Evolutionary conservation across 768 basidiomycete genomes (phyloP), one percentile per base, ranked within the genome.

Genomic region (Ramaria sp.): DNA sequence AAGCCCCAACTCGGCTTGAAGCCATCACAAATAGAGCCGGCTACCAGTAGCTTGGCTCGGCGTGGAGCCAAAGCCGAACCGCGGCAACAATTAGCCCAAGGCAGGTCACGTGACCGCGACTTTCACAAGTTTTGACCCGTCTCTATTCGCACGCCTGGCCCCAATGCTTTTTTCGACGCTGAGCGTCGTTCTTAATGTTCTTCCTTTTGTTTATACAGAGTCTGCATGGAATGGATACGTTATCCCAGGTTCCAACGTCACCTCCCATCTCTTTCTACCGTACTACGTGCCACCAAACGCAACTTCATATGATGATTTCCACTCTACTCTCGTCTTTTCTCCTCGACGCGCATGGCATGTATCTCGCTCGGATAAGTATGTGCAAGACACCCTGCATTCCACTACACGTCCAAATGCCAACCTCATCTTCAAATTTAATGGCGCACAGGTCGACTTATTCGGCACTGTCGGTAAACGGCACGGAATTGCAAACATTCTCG

Each of bases 391-490:
- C 13, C 68, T 80, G 34, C 76, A 73, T 13, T 75, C 73, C 64
- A 83, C 84, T 0, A 68, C 71, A 13, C 67, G 76, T 47, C 68
- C 68, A 17, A 73, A 73, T 48, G 80, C 86, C 11, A 69, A 76
- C 3, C 70, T 78, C 47, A 71, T 72, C 1, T 78, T 88, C 68
- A 73, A 75, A 2, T 88, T 88, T 68, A 71, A 71, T n/a, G 88
- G 87, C 13, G 84, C 82, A 12, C 85, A 85, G 0, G 75, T 90
- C 61, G 88, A 89, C 68, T 86, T 82, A 82, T 89, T 88, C 61
- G 88, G 88, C 31, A 77, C 74, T 63, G 73, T 70, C 41, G 80
- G 78, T 61, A 71, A 65, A 41, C 66, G 61, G 15, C 80, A 88
- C 63, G 83, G 87, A 13, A 66, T 75, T 9, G 74, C 81, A 4